Evolutionary conservation across 2,329 filamentous ascomycete genomes (phyloP), one percentile per base, ranked within the genome.

Genomic region (Akanthomyces uredinophilus): DNA sequence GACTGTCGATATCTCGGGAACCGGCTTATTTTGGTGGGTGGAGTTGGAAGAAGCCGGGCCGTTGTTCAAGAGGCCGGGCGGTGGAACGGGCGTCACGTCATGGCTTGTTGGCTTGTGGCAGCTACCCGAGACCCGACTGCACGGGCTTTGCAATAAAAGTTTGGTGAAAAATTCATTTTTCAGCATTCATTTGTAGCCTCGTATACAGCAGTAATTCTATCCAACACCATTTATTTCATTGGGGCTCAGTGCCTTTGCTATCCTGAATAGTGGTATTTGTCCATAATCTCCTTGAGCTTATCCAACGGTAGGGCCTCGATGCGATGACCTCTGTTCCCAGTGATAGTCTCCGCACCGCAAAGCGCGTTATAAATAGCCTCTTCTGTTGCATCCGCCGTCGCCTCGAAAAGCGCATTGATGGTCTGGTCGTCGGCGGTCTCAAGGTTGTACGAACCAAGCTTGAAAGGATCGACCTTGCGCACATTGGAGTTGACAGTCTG

Each of bases 351-450:
- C 1, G 84, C 83, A 72, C 80, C 84, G 65, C 79, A 85, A 16
- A 87, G 72, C 1, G 81, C 81, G 69, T 88, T 87, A 65, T 85
- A 79, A 60, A 88, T 85, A 1, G 83, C 79, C 71, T 88, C 85
- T 68, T 88, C 84, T 0, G 83, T 83, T 0, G 80, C 81, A 66
- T 88, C 85, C 0, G 82, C 81, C 2, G 78, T 79, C 1, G 83
- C 85, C 69, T 85, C 80, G 62, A 88, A 83, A 65, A 87, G 71
- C 1, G 78, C 78, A 66, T 87, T 84, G 64, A 87, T 84, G 3
- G 79, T 83, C 55, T 78, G 73, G 67, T 86, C 83, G 65, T 85
- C 80, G 4, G 85, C 72, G 29, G 82, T 74, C 39, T 81, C 74
- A 0, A 83, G 73, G 0, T 67, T 64, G 39, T 73, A 39, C n/a